Percentiles rank a stretch among this genome's conserved stretches.
phyloP scores from a whole-genome alignment of 2,329 filamentous ascomycete genomes.

The Alternaria sp. region DNA sequence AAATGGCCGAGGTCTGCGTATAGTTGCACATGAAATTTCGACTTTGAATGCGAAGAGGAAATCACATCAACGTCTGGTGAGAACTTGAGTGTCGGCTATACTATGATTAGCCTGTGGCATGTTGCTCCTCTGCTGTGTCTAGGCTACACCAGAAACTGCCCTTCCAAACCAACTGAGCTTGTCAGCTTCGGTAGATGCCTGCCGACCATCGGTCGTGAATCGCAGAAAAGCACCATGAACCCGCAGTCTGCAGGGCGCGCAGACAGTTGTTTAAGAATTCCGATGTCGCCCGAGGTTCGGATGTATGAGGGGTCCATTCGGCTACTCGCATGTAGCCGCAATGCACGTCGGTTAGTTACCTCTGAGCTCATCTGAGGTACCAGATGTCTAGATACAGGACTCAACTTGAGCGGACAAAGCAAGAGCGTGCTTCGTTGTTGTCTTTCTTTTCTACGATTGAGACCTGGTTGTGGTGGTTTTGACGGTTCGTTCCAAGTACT shows the following conservation, averaged over 20 bases:
- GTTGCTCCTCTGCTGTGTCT: neutral
- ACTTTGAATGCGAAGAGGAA: neutral
- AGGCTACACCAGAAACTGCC: neutral
- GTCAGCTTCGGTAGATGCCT: neutral
- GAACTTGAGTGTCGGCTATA: neutral
- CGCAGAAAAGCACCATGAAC: neutral
- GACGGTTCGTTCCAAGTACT: neutral
- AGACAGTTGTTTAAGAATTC: neutral
- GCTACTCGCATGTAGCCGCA: conserved; percentile 27
- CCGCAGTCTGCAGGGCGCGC: neutral
- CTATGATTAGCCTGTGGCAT: neutral
- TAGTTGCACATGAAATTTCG: neutral
- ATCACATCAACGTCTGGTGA: neutral
- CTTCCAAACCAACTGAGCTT: neutral
- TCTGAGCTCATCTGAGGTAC: conserved; percentile 8
- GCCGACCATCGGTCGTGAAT: neutral
- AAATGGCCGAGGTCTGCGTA: conserved; percentile 1
- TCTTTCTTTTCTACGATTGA: neutral
- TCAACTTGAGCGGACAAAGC: neutral
- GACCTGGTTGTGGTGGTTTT: neutral
- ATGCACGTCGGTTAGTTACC: conserved; percentile 21
- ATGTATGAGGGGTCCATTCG: conserved; percentile 21
- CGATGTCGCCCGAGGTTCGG: conserved; percentile 11
- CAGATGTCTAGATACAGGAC: neutral
- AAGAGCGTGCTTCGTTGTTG: neutral